Conservation (phyloP, 1,139 yeast species). For the Pichia sp. region DNA sequence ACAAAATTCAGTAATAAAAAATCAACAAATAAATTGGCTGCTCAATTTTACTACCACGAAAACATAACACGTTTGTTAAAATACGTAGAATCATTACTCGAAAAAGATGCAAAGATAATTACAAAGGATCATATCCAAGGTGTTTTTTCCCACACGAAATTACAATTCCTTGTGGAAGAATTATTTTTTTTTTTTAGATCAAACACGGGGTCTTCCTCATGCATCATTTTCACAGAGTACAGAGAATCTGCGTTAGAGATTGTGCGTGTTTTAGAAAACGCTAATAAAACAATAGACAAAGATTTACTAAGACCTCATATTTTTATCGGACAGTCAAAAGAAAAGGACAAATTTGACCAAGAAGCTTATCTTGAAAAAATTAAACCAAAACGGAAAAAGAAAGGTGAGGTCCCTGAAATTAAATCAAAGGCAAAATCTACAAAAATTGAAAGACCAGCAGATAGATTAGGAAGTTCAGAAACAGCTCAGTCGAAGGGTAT, state of each 20-base stretch:
- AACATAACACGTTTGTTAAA: slow-evolving; percentile 41
- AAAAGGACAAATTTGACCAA: slow-evolving; percentile 59
- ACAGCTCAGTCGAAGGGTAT: slow-evolving; percentile 52
- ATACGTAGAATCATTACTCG: slow-evolving; percentile 40
- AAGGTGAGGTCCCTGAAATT: slow-evolving; percentile 27
- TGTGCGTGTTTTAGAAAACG: slow-evolving; percentile 55
- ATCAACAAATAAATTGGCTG: slow-evolving; percentile 53
- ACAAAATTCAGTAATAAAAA: slow-evolving; percentile 47
- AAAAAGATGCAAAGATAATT: slow-evolving; percentile 29
- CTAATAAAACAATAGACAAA: slow-evolving; percentile 16
- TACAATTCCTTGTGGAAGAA: slow-evolving; percentile 55
- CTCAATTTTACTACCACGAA: slow-evolving; percentile 51
- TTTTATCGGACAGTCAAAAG: slow-evolving; percentile 79
- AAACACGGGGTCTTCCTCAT: slow-evolving; percentile 34
- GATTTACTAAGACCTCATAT: slow-evolving; percentile 61
- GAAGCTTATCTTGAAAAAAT: slow-evolving; percentile 38
- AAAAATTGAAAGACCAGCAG: slow-evolving; percentile 17
- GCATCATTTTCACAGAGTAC: slow-evolving; percentile 79
- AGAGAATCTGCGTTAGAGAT: slow-evolving; percentile 89
- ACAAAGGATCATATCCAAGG: slow-evolving; percentile 23
- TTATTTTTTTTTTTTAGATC: slow-evolving; percentile 48
- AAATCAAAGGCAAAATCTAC: slow-evolving; percentile 20
- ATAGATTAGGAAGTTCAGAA: slow-evolving; percentile 41
- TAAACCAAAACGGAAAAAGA: slow-evolving; percentile 35
- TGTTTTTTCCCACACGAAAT: slow-evolving; percentile 62